Percentiles rank a stretch among this genome's conserved stretches.
Evolutionary conservation across 148 eudicot species (phyloP).

Genomic region (Rhododendron vialii): DNA sequence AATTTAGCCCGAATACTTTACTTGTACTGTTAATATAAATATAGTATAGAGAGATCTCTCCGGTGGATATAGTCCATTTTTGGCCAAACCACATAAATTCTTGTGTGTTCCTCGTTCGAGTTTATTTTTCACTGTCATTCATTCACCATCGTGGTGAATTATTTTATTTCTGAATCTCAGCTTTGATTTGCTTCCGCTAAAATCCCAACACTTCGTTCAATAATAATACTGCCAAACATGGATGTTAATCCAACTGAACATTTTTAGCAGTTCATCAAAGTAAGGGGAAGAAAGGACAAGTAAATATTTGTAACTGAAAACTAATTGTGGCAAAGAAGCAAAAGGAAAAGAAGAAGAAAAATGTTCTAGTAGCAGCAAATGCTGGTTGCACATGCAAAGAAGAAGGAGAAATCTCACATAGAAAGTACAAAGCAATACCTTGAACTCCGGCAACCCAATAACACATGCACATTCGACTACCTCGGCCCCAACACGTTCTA

Average conservation of each 20-base stretch:
- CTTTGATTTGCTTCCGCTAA: neutral
- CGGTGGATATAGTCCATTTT: neutral
- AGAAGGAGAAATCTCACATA: neutral
- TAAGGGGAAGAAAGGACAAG: neutral
- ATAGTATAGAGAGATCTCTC: neutral
- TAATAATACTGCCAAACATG: neutral
- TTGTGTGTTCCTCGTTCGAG: no score
- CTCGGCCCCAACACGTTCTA: slow-evolving; percentile 82
- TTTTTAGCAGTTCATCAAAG: neutral
- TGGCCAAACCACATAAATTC: neutral
- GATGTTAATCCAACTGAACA: neutral
- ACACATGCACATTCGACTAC: slow-evolving; percentile 95
- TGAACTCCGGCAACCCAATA: slow-evolving; percentile 79
- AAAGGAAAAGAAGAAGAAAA: neutral
- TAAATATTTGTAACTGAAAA: neutral
- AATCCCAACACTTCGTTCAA: neutral
- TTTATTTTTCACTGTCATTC: neutral
- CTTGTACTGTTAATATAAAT: neutral
- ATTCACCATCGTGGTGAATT: no score
- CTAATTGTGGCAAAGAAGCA: neutral
- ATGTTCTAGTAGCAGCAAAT: neutral
- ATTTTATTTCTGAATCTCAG: neutral
- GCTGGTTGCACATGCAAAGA: neutral
- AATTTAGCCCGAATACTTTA: neutral
- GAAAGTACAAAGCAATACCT: slow-evolving; percentile 39